A percentile compares a stretch with the other conserved stretches of the same genome.
Evolutionary conservation across 2,329 filamentous ascomycete genomes (phyloP).

Genomic region (Apiospora koreana): DNA sequence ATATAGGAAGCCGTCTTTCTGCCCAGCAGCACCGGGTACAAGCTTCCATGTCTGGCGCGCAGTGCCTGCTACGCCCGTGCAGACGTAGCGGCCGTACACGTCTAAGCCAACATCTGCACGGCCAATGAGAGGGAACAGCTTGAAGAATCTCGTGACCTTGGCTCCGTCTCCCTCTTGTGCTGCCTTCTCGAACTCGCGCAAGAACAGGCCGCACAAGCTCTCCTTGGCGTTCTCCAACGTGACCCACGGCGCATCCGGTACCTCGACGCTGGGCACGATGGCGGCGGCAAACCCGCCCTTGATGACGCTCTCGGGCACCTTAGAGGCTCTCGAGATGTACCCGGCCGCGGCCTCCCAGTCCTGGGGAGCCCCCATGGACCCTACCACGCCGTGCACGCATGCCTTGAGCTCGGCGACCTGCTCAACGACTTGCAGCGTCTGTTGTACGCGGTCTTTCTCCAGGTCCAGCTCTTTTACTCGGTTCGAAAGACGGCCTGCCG

Average conservation of each 20-base stretch:
- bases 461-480: conserved; percentile 86
- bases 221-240: conserved; percentile 87
- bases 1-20: conserved; percentile 85
- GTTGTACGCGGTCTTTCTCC: conserved; percentile 88
- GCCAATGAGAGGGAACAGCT: conserved; percentile 92
- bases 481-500: conserved; percentile 80
- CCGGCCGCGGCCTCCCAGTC: conserved; percentile 97
- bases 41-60: conserved; percentile 81
- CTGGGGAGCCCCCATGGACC: conserved; percentile 95
- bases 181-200: conserved; percentile 93
- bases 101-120: conserved; percentile 87
- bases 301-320: conserved; percentile 78
- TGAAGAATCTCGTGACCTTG: conserved; percentile 95
- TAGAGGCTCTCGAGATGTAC: conserved; percentile 81
- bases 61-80: conserved; percentile 84
- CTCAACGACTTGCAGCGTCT: conserved; percentile 88
- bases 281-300: conserved; percentile 85
- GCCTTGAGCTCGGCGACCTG: conserved; percentile 97
- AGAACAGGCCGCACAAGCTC: conserved; percentile 84
- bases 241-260: conserved; percentile 85
- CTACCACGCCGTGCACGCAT: conserved; percentile 90
- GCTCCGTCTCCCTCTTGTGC: conserved; percentile 83
- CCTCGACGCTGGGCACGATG: conserved; percentile 93
- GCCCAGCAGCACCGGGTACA: conserved; percentile 56
- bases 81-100: conserved; percentile 94